Base-by-base conservation (phyloP, 371 early-diverging fungal genomes). In the Lichtheimia ramosa region DNA sequence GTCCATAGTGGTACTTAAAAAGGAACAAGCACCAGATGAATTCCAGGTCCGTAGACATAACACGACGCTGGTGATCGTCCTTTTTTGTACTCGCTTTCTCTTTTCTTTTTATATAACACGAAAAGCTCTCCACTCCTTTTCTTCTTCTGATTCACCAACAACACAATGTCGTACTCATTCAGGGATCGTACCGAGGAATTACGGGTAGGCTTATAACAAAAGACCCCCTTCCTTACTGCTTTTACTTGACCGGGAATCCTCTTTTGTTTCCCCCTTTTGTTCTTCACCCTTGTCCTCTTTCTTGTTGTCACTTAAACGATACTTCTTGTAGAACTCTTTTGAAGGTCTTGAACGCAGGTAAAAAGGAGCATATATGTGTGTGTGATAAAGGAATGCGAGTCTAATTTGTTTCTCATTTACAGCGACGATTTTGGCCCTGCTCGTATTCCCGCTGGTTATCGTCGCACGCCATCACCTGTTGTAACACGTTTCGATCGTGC, bases 381-480 rank as follows among this genome's bases (percentile, higher is more conserved):
- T 8, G 34, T 34, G 34, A 34, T 34, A 34, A 34, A 34, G 5
- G 34, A 34, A 34, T 8, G 34, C 34, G 34, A 34, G 34, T 10
- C 7, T 34, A 34, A 34, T 34, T 34, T 34, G 34, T 34, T 34
- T 34, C 34, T 34, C 34, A 34, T 34, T 34, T 18, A 54, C 43
- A 68, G 69, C 51, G 67, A 71, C 28, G 65, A 62, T 51, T 71
- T 71, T 57, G 71, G 71, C n/a, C 67, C 71, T 39, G 55, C 64
- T 18, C 53, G 71, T 24, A 48, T 60, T 20, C 71, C 71, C 6
- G 50, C 66, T 21, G 71, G 71, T 14, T 66, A 62, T 40, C 54
- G 62, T 27, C 46, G 56, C 28, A 48, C 56, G 15, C 56, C 49
- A 46, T 46, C 60, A 23, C 48, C 60, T 27, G 28, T 50, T 16